phyloP scores from a whole-genome alignment of 306 rosid species.

The Urtica urens region DNA sequence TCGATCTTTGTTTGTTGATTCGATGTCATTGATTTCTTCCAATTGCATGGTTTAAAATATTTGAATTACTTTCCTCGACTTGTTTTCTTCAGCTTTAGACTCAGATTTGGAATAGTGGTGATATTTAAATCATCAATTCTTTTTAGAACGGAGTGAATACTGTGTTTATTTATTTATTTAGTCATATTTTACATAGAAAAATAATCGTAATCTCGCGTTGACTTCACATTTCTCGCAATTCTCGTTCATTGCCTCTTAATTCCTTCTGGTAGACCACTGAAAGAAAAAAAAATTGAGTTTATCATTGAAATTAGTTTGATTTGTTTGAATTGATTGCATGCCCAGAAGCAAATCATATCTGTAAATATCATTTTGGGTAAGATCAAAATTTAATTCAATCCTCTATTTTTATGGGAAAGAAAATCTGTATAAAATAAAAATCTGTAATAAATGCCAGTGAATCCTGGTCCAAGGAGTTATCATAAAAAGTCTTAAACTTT shows the following conservation, averaged over 20 bases:
- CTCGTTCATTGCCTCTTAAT: not conserved
- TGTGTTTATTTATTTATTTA: not conserved
- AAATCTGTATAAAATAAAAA: too few species aligned
- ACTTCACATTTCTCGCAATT: not conserved
- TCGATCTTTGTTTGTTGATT: not conserved
- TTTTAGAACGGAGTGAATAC: not conserved
- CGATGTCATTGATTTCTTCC: not conserved
- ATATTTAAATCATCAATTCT: too few species aligned
- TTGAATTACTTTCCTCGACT: not conserved
- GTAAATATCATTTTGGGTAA: too few species aligned
- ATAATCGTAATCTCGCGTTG: conserved; percentile 9
- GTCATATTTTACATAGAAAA: not conserved
- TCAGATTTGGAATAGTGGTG: conserved; percentile 13
- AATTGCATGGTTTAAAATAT: conserved; percentile 16
- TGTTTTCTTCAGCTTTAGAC: conserved; percentile 3
- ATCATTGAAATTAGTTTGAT: not conserved
- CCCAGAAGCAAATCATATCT: too few species aligned
- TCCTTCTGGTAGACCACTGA: not conserved
- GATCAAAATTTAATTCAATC: too few species aligned
- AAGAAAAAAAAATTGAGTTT: not conserved
- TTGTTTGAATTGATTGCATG: too few species aligned
- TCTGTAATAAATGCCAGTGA: too few species aligned
- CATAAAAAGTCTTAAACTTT: not conserved
- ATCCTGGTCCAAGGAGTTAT: too few species aligned
- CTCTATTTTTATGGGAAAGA: too few species aligned